Conservation (phyloP, 371 early-diverging fungal species). For the Mortierella sp. region DNA sequence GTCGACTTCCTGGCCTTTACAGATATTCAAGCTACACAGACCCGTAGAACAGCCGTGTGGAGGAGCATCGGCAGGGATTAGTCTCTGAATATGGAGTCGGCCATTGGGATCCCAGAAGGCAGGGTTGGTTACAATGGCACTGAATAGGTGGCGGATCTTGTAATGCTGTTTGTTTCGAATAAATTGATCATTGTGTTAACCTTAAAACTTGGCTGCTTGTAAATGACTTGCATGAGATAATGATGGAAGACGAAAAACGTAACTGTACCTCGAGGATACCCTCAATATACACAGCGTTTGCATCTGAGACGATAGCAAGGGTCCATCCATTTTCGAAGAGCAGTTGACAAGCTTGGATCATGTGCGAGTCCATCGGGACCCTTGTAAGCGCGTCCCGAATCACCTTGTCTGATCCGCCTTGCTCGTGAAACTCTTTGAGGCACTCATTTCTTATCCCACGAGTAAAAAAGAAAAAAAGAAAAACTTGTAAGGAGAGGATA, state of each 20-base stretch:
- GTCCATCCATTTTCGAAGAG: constrained; percentile 35
- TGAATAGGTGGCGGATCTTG: constrained; percentile 41
- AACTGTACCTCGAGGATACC: constrained; percentile 36
- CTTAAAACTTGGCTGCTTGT: not conserved
- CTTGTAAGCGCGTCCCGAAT: constrained; percentile 28
- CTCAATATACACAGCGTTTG: constrained; percentile 48
- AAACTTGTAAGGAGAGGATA: not conserved
- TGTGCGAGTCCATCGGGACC: constrained; percentile 43
- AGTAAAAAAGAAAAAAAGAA: not conserved
- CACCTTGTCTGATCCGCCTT: constrained; percentile 26
- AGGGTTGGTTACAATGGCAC: constrained; percentile 47
- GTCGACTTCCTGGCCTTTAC: constrained; percentile 51
- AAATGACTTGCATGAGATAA: not conserved
- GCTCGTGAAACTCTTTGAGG: constrained; percentile 41
- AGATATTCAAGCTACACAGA: constrained; percentile 42
- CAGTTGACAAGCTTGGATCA: constrained; percentile 40
- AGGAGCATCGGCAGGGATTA: constrained; percentile 27
- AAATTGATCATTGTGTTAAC: not conserved
- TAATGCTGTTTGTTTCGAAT: constrained; percentile 16
- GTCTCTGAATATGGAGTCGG: constrained; percentile 42
- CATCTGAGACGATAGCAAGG: constrained; percentile 44
- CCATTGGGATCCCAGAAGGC: constrained; percentile 30
- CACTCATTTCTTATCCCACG: constrained; percentile 33
- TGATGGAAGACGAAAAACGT: not conserved
- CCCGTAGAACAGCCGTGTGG: constrained; percentile 39